Base-by-base conservation (phyloP, 2,329 filamentous ascomycete species). In the Corynespora cassiicola region DNA sequence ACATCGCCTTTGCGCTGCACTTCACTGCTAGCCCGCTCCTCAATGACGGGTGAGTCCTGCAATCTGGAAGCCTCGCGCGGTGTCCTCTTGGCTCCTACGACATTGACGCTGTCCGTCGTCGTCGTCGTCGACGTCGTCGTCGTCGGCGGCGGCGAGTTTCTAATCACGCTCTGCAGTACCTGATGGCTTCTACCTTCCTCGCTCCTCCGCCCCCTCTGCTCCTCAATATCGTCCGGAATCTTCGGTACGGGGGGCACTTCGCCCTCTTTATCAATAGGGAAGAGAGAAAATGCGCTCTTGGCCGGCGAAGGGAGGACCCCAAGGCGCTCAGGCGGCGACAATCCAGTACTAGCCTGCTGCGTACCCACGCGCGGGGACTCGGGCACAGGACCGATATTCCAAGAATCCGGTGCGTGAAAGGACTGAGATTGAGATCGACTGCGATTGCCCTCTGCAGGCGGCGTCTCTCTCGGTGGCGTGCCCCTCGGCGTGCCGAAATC, bases 361-460 rank as follows among this genome's bases (percentile, higher is more conserved):
- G 40, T 55, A 8, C 26, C 9, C 9, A 36, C 22, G 22, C 17
- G 20, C 10, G 21, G 26, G 10, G 28, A 25, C 2, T 39, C 19
- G 12, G 9, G 24, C 30, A 50, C 43, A 10, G 54, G 46, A 9
- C 46, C 31, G 23, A 40, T 18, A 22, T 52, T 40, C 63, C 61
- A 59, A 18, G 49, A 51, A 35, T 63, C 52, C 6, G 58, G 65
- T 3, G 58, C 60, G 42, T 62, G 54, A 33, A 51, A 66, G 3
- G 64, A 64, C 38, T 60, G 49, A n/a, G 57, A 56, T 15, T 56
- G 48, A n/a, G 57, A 56, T 15, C 57, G 48, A 35, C 38, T 52
- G 17, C 41, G 45, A n/a, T n/a, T n/a, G 9, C 24, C 36, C 31
- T 39, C 47, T 19, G 38, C 18, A 5, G 47, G 38, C 26, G 56